Evolutionary conservation across 2,329 filamentous ascomycete species (phyloP).

Genomic region (Xylaria sp.): DNA sequence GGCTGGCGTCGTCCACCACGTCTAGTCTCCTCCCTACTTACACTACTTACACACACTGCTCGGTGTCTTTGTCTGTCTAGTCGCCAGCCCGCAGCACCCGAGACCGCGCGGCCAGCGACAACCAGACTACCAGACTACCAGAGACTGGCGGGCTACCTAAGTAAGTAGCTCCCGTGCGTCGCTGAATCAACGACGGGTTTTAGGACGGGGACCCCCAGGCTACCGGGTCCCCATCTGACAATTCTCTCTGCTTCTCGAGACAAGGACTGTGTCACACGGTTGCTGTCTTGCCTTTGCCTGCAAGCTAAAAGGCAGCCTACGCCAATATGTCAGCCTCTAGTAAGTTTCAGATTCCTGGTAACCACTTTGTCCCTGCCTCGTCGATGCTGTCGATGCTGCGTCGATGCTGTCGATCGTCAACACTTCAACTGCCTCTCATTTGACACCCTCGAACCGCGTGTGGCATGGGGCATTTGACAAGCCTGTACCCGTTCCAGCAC

Average conservation of each 20-base stretch:
- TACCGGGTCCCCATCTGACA: conserved; percentile 21
- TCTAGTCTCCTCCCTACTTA: neutral
- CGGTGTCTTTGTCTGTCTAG: too few relatives aligned
- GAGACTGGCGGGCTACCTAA: neutral
- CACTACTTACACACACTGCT: neutral
- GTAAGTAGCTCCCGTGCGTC: conserved; percentile 11
- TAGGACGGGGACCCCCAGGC: conserved; percentile 25
- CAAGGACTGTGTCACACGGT: conserved; percentile 19
- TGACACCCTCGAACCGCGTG: neutral
- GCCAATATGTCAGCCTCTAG: conserved; percentile 26
- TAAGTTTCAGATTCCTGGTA: conserved; percentile 21
- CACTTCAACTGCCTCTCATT: neutral
- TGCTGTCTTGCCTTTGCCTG: conserved; percentile 14
- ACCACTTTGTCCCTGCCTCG: conserved; percentile 2
- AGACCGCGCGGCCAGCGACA: conserved; percentile 18
- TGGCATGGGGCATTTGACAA: conserved; percentile 14
- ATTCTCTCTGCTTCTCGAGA: conserved; percentile 7
- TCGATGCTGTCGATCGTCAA: neutral
- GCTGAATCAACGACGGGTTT: conserved; percentile 10
- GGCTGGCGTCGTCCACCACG: conserved; percentile 14
- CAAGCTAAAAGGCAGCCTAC: conserved; percentile 11
- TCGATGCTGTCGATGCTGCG: neutral
- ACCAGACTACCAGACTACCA: neutral
- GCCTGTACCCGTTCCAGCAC: neutral
- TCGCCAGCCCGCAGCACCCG: conserved; percentile 3